These are phyloP conservation scores for Pseudogymnoascus sp. DNA, from an alignment of 2,329 filamentous ascomycete genomes.

Conservation along the genomic window DNA sequence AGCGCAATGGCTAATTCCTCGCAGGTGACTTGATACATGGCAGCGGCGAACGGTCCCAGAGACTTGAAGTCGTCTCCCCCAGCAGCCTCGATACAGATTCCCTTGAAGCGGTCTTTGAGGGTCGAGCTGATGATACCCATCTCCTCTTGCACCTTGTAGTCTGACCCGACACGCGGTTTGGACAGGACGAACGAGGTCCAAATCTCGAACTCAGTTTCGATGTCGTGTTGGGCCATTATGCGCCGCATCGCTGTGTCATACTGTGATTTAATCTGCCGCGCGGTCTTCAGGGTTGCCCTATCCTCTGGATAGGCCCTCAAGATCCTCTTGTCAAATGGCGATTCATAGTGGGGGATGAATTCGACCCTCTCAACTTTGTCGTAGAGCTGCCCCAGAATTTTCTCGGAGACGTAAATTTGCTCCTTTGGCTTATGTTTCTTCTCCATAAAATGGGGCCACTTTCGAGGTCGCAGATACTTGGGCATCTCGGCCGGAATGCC, in stretches of 20 bases:
- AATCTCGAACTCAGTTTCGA: constrained; percentile 84
- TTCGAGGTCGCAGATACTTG: constrained; percentile 48
- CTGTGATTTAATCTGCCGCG: constrained; percentile 59
- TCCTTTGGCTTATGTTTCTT: constrained; percentile 43
- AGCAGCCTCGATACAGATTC: constrained; percentile 57
- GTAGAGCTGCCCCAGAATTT: constrained; percentile 74
- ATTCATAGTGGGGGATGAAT: constrained; percentile 66
- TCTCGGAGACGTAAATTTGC: constrained; percentile 57
- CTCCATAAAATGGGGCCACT: constrained; percentile 86
- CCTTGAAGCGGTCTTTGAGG: constrained; percentile 63
- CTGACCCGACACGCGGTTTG: constrained; percentile 62
- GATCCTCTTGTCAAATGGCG: constrained; percentile 70
- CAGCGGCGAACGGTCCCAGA: constrained; percentile 68
- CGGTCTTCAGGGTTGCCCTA: constrained; percentile 48
- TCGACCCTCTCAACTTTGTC: constrained; percentile 62
- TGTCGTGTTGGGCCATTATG: constrained; percentile 77
- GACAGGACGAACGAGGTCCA: constrained; percentile 80
- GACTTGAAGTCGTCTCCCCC: constrained; percentile 51
- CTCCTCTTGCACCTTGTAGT: constrained; percentile 84
- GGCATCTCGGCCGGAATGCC: constrained; percentile 67
- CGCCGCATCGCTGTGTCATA: constrained; percentile 74
- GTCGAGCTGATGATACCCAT: constrained; percentile 61
- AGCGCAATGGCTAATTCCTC: constrained; percentile 58
- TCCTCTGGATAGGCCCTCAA: constrained; percentile 53
- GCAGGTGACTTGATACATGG: constrained; percentile 81